These are phyloP conservation scores for Rhizopogon sp. DNA, from an alignment of 768 basidiomycete genomes.

Conservation along the genomic window DNA sequence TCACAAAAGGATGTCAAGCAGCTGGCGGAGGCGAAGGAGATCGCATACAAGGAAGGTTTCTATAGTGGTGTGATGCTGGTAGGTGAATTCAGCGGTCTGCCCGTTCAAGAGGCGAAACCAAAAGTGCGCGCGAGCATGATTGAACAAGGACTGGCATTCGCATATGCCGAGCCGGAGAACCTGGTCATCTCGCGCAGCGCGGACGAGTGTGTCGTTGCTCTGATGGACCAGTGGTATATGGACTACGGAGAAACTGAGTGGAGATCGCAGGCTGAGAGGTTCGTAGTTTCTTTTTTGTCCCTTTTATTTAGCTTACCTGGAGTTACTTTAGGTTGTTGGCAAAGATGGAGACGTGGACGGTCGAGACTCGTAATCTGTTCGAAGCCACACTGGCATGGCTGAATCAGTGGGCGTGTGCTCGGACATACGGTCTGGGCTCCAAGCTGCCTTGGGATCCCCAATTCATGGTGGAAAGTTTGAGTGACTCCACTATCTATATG, in stretches of 20 bases:
- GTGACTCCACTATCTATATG: conserved; percentile 99
- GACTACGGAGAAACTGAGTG: conserved; percentile 93
- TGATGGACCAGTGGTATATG: conserved; percentile 99
- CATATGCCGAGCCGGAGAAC: conserved; percentile 95
- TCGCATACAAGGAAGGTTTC: conserved; percentile 98
- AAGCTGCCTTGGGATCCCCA: conserved; percentile 95
- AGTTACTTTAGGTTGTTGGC: conserved; percentile 54
- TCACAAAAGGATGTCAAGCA: conserved; percentile 93
- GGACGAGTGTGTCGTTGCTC: conserved; percentile 97
- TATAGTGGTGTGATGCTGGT: conserved; percentile 89
- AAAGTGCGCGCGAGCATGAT: conserved; percentile 87
- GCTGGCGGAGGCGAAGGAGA: conserved; percentile 93
- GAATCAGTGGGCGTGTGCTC: conserved; percentile 99
- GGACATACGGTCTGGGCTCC: conserved; percentile 93
- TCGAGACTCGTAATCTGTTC: conserved; percentile 91
- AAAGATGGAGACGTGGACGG: conserved; percentile 84
- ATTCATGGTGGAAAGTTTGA: conserved; percentile 94
- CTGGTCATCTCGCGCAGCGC: conserved; percentile 82
- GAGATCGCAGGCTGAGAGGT: conserved; percentile 84
- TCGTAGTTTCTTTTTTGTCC: conserved; percentile 21
- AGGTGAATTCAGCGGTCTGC: conserved; percentile 85
- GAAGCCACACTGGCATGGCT: conserved; percentile 92
- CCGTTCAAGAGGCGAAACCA: conserved; percentile 87
- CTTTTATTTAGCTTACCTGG: background rate
- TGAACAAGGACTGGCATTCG: conserved; percentile 67